phyloP scores from a whole-genome alignment of 805 yeast species.

The Candida fluviatilis region DNA sequence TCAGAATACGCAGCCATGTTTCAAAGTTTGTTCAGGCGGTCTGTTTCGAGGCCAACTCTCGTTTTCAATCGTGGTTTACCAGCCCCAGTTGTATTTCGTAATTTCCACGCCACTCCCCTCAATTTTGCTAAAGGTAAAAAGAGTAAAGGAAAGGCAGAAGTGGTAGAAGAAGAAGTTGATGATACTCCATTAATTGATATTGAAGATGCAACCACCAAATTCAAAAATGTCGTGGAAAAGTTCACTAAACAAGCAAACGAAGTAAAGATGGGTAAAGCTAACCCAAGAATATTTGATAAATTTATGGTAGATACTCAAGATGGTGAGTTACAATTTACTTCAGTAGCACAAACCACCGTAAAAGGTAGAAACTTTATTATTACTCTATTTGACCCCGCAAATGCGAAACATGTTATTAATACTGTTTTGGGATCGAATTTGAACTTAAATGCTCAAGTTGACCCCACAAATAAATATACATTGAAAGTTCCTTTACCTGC shows the following conservation, averaged over 20 bases:
- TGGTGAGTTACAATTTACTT: constrained; percentile 46
- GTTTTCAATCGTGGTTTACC: background rate
- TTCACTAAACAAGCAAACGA: constrained; percentile 58
- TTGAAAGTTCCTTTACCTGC: constrained; percentile 74
- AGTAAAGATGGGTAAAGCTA: constrained; percentile 64
- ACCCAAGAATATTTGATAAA: constrained; percentile 61
- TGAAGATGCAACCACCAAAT: constrained; percentile 37
- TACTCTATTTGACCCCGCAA: constrained; percentile 84
- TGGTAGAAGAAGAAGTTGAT: constrained; percentile 8
- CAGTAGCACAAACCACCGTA: constrained; percentile 66
- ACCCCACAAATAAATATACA: constrained; percentile 67
- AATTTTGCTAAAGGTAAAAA: constrained; percentile 10
- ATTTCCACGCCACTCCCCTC: constrained; percentile 2
- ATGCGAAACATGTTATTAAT: constrained; percentile 64
- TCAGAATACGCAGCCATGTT: no score
- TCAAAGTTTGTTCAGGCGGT: background rate
- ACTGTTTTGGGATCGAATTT: constrained; percentile 64
- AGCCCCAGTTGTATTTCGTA: background rate
- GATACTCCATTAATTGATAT: constrained; percentile 24
- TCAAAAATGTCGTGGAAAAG: constrained; percentile 44
- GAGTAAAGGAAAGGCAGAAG: constrained; percentile 9
- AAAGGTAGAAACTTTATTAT: constrained; percentile 68
- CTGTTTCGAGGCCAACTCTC: background rate
- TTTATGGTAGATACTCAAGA: constrained; percentile 49
- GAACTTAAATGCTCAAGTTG: constrained; percentile 77